Base-by-base conservation (phyloP, 805 yeast species). In the Yarrowia hollandica region DNA sequence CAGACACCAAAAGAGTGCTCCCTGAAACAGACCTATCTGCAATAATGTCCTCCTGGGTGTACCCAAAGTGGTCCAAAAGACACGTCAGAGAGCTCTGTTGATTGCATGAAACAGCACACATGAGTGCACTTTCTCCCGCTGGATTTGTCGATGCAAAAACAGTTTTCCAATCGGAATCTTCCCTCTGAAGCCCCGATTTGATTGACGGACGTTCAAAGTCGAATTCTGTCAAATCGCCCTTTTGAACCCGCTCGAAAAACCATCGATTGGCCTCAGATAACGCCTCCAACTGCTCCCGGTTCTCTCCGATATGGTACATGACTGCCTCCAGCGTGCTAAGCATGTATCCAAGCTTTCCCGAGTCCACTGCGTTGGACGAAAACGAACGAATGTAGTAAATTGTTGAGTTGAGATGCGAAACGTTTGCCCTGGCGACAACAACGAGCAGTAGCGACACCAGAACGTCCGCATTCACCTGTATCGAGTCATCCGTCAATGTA, bases 281-380 rank as follows among this genome's bases (percentile, higher is more conserved):
- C 1, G 65, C 61, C 3, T 72, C 66, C 50, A 86, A 69, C 3
- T 70, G 67, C 1, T 71, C 71, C 8, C 72, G 44, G 46, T 77
- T 78, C 10, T 77, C 71, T 30, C 72, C 72, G n/a, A 90, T 74
- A 66, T 86, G 92, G 60, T 74, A 81, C 8, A 89, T 66, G 0
- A 88, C 95, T 0, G 90, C 96, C 65, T 90, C 96, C 41, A 90
- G 75, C 5, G 96, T 89, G 42, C 96, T 85, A 12, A 90, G 64
- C 1, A 90, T 84, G 68, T 92, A 92, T 10, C 88, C 95, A 26
- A 80, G 69, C 21, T 81, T 75, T 0, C 96, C 96, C 3, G 75
- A 67, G 38, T 77, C 81, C 7, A 75, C 66, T 35, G 76, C 76
- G n/a, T 71, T 72, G 33, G 71, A 70, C 2, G 85, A 78, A 66